Conservation (phyloP, 2,329 filamentous ascomycete genomes). For the Trichoderma asperellum region DNA sequence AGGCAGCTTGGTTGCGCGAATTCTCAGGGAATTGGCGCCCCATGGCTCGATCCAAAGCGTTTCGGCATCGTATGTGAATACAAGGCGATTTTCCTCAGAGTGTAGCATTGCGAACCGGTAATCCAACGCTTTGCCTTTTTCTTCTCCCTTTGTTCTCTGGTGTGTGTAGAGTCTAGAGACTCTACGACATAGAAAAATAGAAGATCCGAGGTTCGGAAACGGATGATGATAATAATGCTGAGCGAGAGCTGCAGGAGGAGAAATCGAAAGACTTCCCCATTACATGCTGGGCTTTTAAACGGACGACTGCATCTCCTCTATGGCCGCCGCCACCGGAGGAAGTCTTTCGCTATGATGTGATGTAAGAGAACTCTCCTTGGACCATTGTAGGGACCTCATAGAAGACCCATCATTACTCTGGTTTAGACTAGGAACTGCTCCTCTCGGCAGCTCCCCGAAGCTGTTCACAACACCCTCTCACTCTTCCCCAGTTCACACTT, state of each 20-base stretch:
- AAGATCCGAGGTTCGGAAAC: background rate
- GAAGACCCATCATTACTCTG: background rate
- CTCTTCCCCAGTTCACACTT: background rate
- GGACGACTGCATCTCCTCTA: background rate
- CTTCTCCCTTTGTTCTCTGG: background rate
- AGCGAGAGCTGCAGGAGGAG: background rate
- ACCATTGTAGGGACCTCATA: background rate
- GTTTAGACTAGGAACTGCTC: background rate
- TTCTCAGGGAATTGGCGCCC: constrained; percentile 51
- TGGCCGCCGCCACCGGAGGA: background rate
- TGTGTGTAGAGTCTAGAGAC: background rate
- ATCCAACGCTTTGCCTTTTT: background rate
- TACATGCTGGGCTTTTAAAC: background rate
- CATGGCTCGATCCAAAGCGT: constrained; percentile 54
- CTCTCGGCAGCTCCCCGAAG: background rate
- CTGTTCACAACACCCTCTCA: background rate
- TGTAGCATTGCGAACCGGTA: constrained; percentile 23
- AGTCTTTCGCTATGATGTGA: background rate
- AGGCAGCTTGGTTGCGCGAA: constrained; percentile 49
- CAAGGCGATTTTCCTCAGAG: constrained; percentile 35
- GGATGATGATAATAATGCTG: too few species aligned
- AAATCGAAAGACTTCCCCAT: background rate
- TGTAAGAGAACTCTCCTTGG: background rate
- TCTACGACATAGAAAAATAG: background rate
- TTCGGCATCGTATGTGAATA: constrained; percentile 48